Evolutionary conservation across 2,329 filamentous ascomycete genomes (phyloP), one percentile per base, ranked within the genome.

Genomic region (Colletotrichum orchidophilum): DNA sequence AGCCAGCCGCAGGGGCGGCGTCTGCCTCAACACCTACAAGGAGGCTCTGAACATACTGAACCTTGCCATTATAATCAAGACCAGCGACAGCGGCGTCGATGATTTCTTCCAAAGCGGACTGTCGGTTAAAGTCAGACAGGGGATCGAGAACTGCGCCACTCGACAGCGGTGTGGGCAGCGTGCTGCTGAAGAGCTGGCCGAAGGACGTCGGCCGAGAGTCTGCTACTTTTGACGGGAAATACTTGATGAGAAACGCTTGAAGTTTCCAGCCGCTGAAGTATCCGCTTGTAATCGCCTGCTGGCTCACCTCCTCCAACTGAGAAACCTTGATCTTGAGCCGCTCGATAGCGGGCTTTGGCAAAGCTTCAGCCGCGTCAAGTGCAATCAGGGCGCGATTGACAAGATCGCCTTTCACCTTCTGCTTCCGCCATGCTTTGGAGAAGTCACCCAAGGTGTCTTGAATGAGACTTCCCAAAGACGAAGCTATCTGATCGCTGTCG

Each of bases 181-280:
- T 27, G 26, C 46, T 33, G 1, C 49, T 42, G 24, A 75, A 73
- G 18, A 77, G 73, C n/a, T 73, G 71, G 9, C 60, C 60, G 39
- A 84, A 82, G 1, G 73, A 76, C 5, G 78, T 80, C 1, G 81
- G 81, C 3, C 78, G 78, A 8, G 81, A 72, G 0, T 77, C 76
- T 7, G 79, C 76, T 21, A 83, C 66, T 1, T 77, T 73, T 5
- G 78, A 72, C 0, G 79, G 75, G 26, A 85, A 78, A 60, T 83
- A 78, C 5, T 76, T 81, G 5, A 79, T 78, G 12, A 87, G 74
- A 64, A 88, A 85, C 3, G 79, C 82, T 64, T 83, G 81, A 31
- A 86, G 74, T 72, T 83, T 83, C 86, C 86, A 88, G 6, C 83
- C 85, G 33, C 78, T 76, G 15, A 83, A 35, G 31, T 83, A 78